Conservation (phyloP, 371 early-diverging fungal genomes). For the Capillidium heterosporum region DNA sequence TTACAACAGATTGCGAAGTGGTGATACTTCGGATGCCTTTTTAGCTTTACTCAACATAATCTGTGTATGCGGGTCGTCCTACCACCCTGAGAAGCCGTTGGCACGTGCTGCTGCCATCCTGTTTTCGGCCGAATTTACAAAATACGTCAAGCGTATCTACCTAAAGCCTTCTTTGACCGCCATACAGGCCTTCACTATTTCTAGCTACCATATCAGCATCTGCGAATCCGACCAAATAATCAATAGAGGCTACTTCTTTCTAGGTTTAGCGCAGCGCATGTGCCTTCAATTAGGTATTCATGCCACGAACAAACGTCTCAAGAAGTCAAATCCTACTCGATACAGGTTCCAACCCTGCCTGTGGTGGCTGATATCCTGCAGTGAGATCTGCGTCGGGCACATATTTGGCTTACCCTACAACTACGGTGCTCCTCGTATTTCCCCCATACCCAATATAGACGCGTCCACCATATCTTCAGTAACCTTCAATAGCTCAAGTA, state of each 20-base stretch:
- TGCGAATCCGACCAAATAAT: background rate
- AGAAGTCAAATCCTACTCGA: background rate
- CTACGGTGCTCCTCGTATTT: background rate
- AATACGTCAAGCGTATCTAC: background rate
- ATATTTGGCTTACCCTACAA: background rate
- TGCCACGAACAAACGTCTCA: too few relatives aligned
- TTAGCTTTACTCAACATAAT: background rate
- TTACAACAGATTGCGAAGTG: background rate
- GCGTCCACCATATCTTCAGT: background rate
- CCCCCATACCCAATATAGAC: background rate
- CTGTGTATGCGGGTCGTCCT: background rate
- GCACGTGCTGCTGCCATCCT: background rate
- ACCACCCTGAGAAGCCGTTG: background rate
- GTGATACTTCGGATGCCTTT: background rate
- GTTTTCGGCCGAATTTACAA: background rate
- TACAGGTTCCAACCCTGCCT: background rate
- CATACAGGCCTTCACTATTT: background rate
- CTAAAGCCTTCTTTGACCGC: background rate
- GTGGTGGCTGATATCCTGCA: background rate
- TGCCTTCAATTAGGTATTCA: background rate
- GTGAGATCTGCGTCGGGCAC: background rate
- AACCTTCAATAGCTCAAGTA: background rate
- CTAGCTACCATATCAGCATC: background rate
- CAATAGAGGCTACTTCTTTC: background rate
- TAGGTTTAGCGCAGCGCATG: slow-evolving; percentile 2